A percentile compares a stretch with the other conserved stretches of the same genome.
phyloP scores from a whole-genome alignment of 345 rosid species.

The Eucalyptus sideroxylon region DNA sequence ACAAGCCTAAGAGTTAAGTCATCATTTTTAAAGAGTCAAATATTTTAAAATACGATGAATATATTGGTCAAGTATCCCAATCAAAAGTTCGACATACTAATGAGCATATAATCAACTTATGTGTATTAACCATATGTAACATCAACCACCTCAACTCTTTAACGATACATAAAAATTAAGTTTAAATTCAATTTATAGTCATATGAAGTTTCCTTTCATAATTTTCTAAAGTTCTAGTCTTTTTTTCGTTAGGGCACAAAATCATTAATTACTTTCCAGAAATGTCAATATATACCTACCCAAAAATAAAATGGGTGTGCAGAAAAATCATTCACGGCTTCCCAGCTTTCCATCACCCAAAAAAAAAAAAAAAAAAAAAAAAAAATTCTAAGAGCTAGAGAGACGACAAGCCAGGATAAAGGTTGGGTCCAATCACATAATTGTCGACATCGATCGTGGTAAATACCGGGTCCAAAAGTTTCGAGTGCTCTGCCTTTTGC shows the following conservation, averaged over 20 bases:
- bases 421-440: neutral
- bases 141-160: neutral
- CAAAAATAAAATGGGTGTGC: neutral
- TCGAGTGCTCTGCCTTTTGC: neutral
- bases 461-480: neutral
- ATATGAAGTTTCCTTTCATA: neutral
- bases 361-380: neutral
- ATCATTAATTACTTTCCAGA: neutral
- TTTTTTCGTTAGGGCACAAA: neutral
- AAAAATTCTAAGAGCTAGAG: neutral
- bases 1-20: neutral
- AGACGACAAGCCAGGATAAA: neutral
- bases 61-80: neutral
- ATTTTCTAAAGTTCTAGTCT: neutral
- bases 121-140: neutral
- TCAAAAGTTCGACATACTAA: neutral
- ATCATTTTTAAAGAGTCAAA: neutral
- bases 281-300: neutral
- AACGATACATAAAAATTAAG: neutral
- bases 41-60: neutral
- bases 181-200: neutral
- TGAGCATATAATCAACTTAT: neutral
- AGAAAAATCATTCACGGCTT: neutral
- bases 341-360: neutral
- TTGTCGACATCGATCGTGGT: neutral